Conservation (phyloP, 169 alveolate species). For the Plasmodium gonderi region DNA sequence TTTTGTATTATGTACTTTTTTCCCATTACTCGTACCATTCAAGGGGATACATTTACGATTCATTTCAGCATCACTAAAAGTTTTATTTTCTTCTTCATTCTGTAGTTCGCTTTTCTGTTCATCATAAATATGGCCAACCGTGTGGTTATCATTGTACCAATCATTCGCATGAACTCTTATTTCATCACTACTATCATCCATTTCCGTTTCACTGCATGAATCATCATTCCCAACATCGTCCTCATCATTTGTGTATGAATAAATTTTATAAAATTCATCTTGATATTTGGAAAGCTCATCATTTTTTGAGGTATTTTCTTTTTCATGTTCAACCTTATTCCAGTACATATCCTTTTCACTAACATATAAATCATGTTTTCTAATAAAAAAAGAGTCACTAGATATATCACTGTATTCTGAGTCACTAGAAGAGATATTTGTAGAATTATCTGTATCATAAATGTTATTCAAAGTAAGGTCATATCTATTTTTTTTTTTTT, state of each 20-base stretch:
- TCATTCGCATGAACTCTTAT: background rate
- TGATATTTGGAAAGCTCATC: background rate
- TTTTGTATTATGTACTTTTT: background rate
- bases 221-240: conserved; percentile 14
- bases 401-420: conserved; percentile 63
- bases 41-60: background rate
- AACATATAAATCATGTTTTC: background rate
- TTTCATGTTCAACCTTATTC: background rate
- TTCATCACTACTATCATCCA: conserved; percentile 16
- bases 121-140: no score
- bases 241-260: conserved; percentile 17
- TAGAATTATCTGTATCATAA: conserved; percentile 72
- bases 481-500: conserved; percentile 10
- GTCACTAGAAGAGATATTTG: background rate
- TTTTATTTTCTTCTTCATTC: no score
- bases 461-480: conserved; percentile 44
- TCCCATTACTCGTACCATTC: background rate
- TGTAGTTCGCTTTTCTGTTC: no score
- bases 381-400: conserved; percentile 47
- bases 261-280: conserved; percentile 31
- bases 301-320: background rate
- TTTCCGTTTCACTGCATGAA: background rate
- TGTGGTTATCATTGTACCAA: background rate
- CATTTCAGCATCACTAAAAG: background rate
- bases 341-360: background rate